Percentiles rank a stretch among this genome's conserved stretches.
These are phyloP conservation scores for Diutina pseudorugosa DNA, from an alignment of 1,139 yeast genomes.

Conservation along the genomic window DNA sequence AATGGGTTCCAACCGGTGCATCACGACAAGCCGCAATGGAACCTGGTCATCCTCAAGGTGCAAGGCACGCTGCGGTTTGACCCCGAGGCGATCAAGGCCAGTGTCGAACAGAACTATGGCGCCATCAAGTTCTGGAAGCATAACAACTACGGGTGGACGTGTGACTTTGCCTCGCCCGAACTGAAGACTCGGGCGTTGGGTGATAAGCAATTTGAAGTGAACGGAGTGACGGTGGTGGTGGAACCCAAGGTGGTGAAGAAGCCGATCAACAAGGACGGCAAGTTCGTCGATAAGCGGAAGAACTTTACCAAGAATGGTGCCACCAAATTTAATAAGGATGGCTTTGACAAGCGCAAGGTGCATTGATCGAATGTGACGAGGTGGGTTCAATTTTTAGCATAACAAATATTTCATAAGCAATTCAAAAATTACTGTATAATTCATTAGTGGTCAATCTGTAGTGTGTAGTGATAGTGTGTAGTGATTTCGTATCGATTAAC, in stretches of 20 bases:
- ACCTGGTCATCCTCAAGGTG: neutral
- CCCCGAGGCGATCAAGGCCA: neutral
- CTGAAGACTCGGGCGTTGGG: neutral
- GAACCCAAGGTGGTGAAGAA: neutral
- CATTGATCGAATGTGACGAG: neutral
- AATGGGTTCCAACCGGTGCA: neutral
- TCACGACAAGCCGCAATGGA: neutral
- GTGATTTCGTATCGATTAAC: too few relatives aligned
- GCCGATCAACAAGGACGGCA: neutral
- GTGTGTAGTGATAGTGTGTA: too few relatives aligned
- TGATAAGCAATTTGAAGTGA: neutral
- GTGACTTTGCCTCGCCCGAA: neutral
- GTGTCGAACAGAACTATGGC: neutral
- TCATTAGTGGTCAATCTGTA: too few relatives aligned
- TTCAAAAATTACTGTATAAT: too few relatives aligned
- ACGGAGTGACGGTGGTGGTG: neutral
- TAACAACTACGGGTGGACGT: neutral
- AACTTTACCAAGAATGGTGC: neutral
- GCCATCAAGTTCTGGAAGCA: slow-evolving; percentile 2
- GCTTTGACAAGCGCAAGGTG: neutral
- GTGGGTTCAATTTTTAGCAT: neutral
- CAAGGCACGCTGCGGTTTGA: neutral
- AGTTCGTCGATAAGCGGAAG: neutral
- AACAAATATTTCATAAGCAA: neutral
- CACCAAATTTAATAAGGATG: neutral